Evolutionary conservation across 257 asterid species (phyloP).

Genomic region (Mentha longifolia): DNA sequence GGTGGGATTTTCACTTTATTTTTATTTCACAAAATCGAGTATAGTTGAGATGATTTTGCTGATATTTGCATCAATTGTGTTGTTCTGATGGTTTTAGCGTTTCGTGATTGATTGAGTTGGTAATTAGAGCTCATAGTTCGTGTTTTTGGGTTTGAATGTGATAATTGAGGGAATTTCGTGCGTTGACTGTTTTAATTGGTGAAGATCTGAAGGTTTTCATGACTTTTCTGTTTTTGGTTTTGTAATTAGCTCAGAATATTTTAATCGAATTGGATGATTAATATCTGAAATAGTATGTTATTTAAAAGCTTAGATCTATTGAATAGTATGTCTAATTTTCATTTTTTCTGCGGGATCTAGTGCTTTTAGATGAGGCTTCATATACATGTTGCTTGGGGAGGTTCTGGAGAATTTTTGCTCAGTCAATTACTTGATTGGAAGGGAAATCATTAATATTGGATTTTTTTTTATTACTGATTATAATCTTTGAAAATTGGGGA

Average conservation of each 20-base stretch:
- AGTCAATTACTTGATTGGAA: not conserved
- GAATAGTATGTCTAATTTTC: not conserved
- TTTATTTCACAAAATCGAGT: too few relatives aligned
- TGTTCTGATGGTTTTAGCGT: not conserved
- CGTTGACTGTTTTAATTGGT: constrained; percentile 33
- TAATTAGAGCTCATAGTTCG: constrained; percentile 1
- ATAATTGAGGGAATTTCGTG: constrained; percentile 6
- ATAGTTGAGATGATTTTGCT: constrained; percentile 1
- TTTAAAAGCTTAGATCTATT: not conserved
- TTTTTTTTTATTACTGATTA: too few relatives aligned
- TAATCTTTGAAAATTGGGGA: too few relatives aligned
- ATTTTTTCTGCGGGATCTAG: not conserved
- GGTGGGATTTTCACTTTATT: too few relatives aligned
- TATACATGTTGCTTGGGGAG: not conserved
- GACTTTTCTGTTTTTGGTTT: not conserved
- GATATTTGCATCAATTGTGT: constrained; percentile 14
- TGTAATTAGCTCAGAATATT: not conserved
- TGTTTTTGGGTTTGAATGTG: constrained; percentile 15
- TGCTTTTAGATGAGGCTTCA: not conserved
- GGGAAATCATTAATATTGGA: not conserved
- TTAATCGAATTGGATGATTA: not conserved
- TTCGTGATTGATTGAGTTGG: not conserved
- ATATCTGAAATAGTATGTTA: not conserved
- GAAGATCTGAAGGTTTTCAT: constrained; percentile 33
- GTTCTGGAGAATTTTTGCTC: not conserved